Evolutionary conservation across 2,329 filamentous ascomycete genomes (phyloP), one percentile per base, ranked within the genome.

Genomic region (Chaetomiaceae sp.): DNA sequence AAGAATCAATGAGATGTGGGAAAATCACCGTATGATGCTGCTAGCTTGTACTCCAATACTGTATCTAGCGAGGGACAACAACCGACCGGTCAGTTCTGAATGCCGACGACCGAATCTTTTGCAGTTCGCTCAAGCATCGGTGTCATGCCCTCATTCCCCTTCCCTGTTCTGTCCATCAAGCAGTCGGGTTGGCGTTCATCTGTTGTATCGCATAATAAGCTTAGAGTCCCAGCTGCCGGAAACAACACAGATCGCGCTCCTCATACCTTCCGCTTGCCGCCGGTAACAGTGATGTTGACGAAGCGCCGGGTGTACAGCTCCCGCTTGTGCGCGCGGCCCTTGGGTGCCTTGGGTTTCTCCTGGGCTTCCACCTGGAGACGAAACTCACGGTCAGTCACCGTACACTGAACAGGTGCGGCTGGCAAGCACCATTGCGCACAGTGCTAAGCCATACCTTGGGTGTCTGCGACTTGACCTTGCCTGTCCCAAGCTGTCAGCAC

Each of bases 391-490:
- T 29, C 14, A 29, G 27, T 11, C 27, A 3, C 27, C 8, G 9
- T 29, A 3, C 10, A 29, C 27, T 14, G 27, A 3, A 3, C 14
- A 9, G 27, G 9, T 9, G 10, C 14, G 4, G 27, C 4, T 14
- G 4, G 3, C 10, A 11, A 14, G 27, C n/a, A n/a, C n/a, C n/a
- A 6, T 29, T 5, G 27, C 10, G 8, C 12, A 15, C 15, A 24
- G 19, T 20, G 19, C 7, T 17, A 22, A 18, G 22, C 29, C 52
- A 36, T 51, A 89, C 86, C 83, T 91, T 90, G 67, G 86, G 86
- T 63, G 86, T 91, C 75, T 91, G 87, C 76, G 87, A 91, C 86
- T 95, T 94, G 83, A 95, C 89, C 82, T 95, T 95, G 78, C 88
- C 88, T 76, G 54, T 35, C 36, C 32, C 38, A 29, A 14, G 36